These are phyloP conservation scores for Seminavis robusta DNA, from an alignment of 108 stramenopile genomes.

Conservation along the genomic window DNA sequence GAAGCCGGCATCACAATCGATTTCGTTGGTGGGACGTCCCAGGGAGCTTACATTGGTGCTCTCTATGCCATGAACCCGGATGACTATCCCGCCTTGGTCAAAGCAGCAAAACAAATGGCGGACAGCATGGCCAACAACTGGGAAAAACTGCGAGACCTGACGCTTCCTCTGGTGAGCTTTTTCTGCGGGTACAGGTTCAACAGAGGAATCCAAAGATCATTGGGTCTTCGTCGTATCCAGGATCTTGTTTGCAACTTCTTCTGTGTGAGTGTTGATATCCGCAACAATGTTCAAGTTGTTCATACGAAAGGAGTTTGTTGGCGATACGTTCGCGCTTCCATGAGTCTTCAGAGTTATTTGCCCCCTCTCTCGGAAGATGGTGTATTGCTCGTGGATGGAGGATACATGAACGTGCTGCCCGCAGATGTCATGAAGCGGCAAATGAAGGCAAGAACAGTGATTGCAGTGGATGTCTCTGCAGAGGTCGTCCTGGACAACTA, in stretches of 20 bases:
- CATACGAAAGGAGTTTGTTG: slow-evolving; percentile 45
- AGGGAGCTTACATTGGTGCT: slow-evolving; percentile 51
- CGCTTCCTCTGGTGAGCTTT: slow-evolving; percentile 43
- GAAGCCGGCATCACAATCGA: slow-evolving; percentile 50
- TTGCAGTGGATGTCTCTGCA: slow-evolving; percentile 46
- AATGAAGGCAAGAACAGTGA: slow-evolving; percentile 45
- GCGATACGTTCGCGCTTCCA: slow-evolving; percentile 58
- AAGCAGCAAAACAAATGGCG: slow-evolving; percentile 34
- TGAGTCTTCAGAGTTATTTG: slow-evolving; percentile 56
- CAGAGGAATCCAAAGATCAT: slow-evolving; percentile 24
- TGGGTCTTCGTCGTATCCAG: slow-evolving; percentile 46
- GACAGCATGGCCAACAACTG: slow-evolving; percentile 28
- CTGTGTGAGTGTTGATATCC: slow-evolving; percentile 52
- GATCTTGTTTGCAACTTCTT: slow-evolving; percentile 60
- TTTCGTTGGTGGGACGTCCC: slow-evolving; percentile 50
- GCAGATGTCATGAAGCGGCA: slow-evolving; percentile 50
- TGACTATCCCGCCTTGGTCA: slow-evolving; percentile 23
- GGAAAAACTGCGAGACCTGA: slow-evolving; percentile 48
- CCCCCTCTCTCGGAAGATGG: slow-evolving; percentile 56
- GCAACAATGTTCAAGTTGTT: slow-evolving; percentile 16
- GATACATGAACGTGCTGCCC: slow-evolving; percentile 58
- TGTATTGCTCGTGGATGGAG: slow-evolving; percentile 52
- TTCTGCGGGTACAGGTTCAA: slow-evolving; percentile 48
- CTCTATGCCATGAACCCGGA: slow-evolving; percentile 38
- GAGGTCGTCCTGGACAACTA: slow-evolving; percentile 30